phyloP scores from a whole-genome alignment of 306 rosid genomes.

The Begonia fuchsioides region DNA sequence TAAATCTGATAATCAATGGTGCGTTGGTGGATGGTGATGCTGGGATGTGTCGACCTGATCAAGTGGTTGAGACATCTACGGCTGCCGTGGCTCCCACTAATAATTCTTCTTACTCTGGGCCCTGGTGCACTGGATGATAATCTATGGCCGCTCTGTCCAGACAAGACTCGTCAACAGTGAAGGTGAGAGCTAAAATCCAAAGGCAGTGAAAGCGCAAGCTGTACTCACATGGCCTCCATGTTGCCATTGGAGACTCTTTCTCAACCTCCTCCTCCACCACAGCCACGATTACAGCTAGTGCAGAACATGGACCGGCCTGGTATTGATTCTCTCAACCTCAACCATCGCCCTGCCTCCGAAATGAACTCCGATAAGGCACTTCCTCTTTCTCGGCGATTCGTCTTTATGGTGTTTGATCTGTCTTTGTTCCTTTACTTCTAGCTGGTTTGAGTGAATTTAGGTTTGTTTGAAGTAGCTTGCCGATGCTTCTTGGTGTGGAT shows the following conservation, averaged over 20 bases:
- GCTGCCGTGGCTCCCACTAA: too few species aligned
- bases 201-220: constrained; percentile 7
- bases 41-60: too few species aligned
- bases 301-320: constrained; percentile 9
- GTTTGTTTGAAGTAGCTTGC: constrained; percentile 8
- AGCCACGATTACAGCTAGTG: constrained; percentile 20
- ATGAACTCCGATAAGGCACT: constrained; percentile 53
- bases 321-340: constrained; percentile 30
- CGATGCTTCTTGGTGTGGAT: constrained; percentile 16
- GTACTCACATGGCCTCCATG: constrained; percentile 53
- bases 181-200: background rate
- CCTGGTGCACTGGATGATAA: too few species aligned
- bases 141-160: too few species aligned
- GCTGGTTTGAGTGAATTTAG: constrained; percentile 30
- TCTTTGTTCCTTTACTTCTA: constrained; percentile 18
- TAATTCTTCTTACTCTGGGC: too few species aligned
- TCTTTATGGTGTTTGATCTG: constrained; percentile 25
- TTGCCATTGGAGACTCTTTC: constrained; percentile 55
- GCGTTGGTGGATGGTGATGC: too few species aligned
- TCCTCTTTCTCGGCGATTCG: background rate
- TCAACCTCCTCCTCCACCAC: constrained; percentile 42
- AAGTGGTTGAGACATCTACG: too few species aligned
- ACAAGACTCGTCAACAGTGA: background rate
- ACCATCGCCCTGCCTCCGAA: constrained; percentile 37
- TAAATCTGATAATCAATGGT: too few species aligned